Conservation (phyloP, 2,329 filamentous ascomycete genomes). For the Chrysoporthe austroafricana region DNA sequence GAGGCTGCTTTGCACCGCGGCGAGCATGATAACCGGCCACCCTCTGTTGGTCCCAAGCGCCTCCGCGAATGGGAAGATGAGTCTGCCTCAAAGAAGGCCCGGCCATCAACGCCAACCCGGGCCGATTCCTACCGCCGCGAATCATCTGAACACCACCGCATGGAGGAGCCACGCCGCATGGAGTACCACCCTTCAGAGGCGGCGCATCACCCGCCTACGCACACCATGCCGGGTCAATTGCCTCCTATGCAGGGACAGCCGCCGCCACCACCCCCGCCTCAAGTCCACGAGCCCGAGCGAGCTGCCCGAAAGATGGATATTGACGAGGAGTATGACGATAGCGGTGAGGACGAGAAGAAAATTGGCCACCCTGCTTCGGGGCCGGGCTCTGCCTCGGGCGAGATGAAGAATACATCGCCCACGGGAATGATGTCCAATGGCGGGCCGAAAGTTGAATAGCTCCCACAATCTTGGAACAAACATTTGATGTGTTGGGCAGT, state of each 20-base stretch:
- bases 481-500: background rate
- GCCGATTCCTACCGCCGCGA: conserved; percentile 72
- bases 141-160: conserved; percentile 72
- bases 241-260: conserved; percentile 66
- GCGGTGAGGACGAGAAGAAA: conserved; percentile 83
- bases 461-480: background rate
- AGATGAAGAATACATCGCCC: conserved; percentile 58
- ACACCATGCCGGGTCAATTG: conserved; percentile 60
- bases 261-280: conserved; percentile 39
- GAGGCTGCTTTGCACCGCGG: conserved; percentile 51
- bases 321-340: conserved; percentile 96
- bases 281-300: conserved; percentile 73
- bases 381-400: conserved; percentile 49
- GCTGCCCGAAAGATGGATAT: conserved; percentile 95
- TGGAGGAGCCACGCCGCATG: conserved; percentile 66
- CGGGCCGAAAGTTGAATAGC: conserved; percentile 26
- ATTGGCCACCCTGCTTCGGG: conserved; percentile 43
- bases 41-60: conserved; percentile 81
- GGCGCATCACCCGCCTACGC: conserved; percentile 78
- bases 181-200: conserved; percentile 91
- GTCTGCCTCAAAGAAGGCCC: conserved; percentile 76
- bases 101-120: conserved; percentile 73
- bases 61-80: conserved; percentile 93
- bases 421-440: conserved; percentile 35
- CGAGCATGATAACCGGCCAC: conserved; percentile 72